Conservation (phyloP, 1,284 basidiomycete genomes). For the Leccinum brunneo-olivaceum region DNA sequence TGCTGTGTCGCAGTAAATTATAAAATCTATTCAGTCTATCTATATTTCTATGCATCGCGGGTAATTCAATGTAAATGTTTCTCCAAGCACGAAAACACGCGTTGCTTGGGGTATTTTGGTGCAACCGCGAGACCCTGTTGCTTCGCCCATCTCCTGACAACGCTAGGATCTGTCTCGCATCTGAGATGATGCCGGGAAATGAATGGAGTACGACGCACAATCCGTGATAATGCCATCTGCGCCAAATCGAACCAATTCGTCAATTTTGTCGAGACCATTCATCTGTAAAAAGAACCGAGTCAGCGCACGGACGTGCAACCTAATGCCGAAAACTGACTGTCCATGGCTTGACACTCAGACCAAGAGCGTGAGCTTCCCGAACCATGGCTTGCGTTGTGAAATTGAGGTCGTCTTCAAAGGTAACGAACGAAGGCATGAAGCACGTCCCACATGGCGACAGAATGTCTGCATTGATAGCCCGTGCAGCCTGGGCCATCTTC, state of each 20-base stretch:
- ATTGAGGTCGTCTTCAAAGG: constrained; percentile 38
- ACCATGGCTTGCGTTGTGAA: constrained; percentile 70
- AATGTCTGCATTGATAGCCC: constrained; percentile 57
- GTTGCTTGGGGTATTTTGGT: constrained; percentile 48
- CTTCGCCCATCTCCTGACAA: constrained; percentile 47
- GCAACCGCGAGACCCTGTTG: constrained; percentile 45
- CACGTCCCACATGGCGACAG: constrained; percentile 57
- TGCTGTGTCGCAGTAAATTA: constrained; percentile 1
- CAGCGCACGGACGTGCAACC: constrained; percentile 3
- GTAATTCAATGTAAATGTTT: constrained; percentile 30
- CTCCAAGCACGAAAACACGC: constrained; percentile 52
- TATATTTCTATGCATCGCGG: neutral
- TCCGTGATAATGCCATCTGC: constrained; percentile 73
- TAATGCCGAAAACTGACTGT: constrained; percentile 43
- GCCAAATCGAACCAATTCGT: constrained; percentile 51
- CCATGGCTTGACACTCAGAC: constrained; percentile 63
- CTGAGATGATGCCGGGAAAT: constrained; percentile 4
- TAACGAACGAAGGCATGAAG: constrained; percentile 18
- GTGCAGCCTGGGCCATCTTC: constrained; percentile 60
- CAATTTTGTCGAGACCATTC: constrained; percentile 53
- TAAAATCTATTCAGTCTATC: neutral
- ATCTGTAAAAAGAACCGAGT: constrained; percentile 33
- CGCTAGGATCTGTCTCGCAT: constrained; percentile 38
- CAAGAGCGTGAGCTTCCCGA: constrained; percentile 54
- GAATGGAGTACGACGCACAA: constrained; percentile 31